A percentile compares a stretch with the other conserved stretches of the same genome.
Conservation (phyloP, 352 stramenopile genomes). For the Phytophthora uliginosa region DNA sequence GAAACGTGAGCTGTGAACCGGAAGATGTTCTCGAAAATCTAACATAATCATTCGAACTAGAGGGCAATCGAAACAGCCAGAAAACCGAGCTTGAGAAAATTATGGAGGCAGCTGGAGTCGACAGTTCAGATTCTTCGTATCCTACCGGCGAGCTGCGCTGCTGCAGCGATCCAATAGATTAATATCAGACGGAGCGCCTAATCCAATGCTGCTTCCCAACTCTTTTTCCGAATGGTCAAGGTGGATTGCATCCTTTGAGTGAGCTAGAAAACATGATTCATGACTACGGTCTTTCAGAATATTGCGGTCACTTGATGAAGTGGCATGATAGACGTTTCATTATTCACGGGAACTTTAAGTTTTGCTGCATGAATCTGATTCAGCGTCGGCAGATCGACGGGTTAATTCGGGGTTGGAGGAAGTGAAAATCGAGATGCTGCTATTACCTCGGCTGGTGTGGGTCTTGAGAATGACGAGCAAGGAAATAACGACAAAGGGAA, state of each 20-base stretch:
- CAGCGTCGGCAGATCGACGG: not conserved
- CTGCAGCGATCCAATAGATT: not conserved
- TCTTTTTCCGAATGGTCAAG: not conserved
- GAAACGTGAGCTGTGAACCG: no score
- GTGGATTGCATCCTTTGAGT: not conserved
- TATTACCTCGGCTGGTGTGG: not conserved
- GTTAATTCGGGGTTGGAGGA: not conserved
- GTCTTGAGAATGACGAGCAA: not conserved
- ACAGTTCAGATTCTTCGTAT: not conserved
- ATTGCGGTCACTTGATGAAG: not conserved
- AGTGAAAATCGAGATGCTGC: not conserved
- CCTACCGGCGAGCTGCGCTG: not conserved
- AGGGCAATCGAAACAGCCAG: no score
- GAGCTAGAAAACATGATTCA: not conserved
- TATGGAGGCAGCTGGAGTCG: not conserved
- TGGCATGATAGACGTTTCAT: no score
- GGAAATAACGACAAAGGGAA: not conserved
- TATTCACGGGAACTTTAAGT: no score
- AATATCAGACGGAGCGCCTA: not conserved
- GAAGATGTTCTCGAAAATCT: no score
- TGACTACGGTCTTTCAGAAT: not conserved
- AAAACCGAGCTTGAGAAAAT: no score
- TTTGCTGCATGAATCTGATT: no score
- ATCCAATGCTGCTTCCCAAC: not conserved
- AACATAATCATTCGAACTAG: no score